phyloP scores from a whole-genome alignment of 129 eudicot species.

The Escallonia herrerae region DNA sequence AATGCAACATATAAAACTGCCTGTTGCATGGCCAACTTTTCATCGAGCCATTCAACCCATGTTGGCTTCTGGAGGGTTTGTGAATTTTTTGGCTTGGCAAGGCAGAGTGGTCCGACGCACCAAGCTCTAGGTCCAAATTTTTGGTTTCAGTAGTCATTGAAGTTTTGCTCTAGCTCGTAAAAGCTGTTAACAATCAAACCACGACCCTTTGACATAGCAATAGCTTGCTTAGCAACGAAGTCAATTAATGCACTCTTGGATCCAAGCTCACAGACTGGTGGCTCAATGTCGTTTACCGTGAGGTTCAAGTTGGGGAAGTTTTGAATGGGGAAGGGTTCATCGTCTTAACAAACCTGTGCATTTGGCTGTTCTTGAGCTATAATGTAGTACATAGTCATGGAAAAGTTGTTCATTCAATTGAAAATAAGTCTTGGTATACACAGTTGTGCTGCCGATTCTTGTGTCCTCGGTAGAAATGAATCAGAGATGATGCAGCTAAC shows the following conservation, averaged over 20 bases:
- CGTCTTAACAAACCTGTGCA: conserved; percentile 9
- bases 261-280: conserved; percentile 24
- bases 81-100: conserved; percentile 13
- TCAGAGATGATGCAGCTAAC: conserved; percentile 53
- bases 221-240: conserved; percentile 12
- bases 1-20: conserved; percentile 53
- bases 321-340: conserved; percentile 32
- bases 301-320: conserved; percentile 28
- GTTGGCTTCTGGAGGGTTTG: conserved; percentile 12
- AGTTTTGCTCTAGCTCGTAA: conserved; percentile 37
- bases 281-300: conserved; percentile 41
- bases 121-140: conserved; percentile 32
- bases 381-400: conserved; percentile 27
- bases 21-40: conserved; percentile 18
- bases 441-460: conserved; percentile 38
- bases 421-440: conserved; percentile 39
- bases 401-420: conserved; percentile 36
- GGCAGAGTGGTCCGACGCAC: conserved; percentile 49
- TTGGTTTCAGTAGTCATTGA: conserved; percentile 35
- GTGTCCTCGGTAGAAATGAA: conserved; percentile 56
- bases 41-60: conserved; percentile 43
- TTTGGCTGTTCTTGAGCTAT: conserved; percentile 28
- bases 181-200: conserved; percentile 57
- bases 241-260: conserved; percentile 28
- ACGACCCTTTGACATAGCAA: conserved; percentile 23